A percentile compares a stretch with the other conserved stretches of the same genome.
phyloP scores from a whole-genome alignment of 805 yeast species.

The Saitoella complicata region DNA sequence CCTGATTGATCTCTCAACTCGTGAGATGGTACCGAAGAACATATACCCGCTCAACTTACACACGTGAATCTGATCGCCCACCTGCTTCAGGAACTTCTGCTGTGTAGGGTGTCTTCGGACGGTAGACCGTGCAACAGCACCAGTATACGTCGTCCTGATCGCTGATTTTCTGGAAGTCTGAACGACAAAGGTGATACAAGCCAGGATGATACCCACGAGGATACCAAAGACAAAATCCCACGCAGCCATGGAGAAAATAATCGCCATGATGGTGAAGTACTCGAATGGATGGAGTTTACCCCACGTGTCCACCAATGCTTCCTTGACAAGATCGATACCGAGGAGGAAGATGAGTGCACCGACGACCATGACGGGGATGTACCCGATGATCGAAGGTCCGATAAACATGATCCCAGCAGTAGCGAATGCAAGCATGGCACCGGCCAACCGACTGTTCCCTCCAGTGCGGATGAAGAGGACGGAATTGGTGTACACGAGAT shows the following conservation, averaged over 20 bases:
- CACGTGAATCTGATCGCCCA: conserved; percentile 81
- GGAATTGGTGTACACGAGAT: conserved; percentile 86
- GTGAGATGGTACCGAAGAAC: conserved; percentile 90
- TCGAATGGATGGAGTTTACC: conserved; percentile 63
- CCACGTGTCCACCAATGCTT: conserved; percentile 70
- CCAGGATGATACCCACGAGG: conserved; percentile 73
- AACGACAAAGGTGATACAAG: conserved; percentile 88
- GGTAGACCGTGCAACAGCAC: conserved; percentile 78
- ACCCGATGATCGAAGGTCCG: conserved; percentile 89
- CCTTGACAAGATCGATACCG: conserved; percentile 80
- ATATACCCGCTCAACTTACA: conserved; percentile 75
- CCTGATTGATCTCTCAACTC: conserved; percentile 65
- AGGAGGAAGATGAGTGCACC: conserved; percentile 79
- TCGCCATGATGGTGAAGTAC: conserved; percentile 65
- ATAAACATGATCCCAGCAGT: conserved; percentile 67
- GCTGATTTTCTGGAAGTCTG: conserved; percentile 78
- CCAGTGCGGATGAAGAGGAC: conserved; percentile 87
- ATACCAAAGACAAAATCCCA: conserved; percentile 92
- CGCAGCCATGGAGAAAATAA: conserved; percentile 88
- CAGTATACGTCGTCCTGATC: conserved; percentile 66
- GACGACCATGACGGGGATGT: conserved; percentile 88
- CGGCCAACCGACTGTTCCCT: conserved; percentile 78
- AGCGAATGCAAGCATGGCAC: conserved; percentile 70
- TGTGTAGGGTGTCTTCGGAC: conserved; percentile 84
- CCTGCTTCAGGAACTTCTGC: conserved; percentile 64